A percentile compares a stretch with the other conserved stretches of the same genome.
These are phyloP conservation scores for Rhizopogon roseolus DNA, from an alignment of 768 basidiomycete species.

Conservation along the genomic window DNA sequence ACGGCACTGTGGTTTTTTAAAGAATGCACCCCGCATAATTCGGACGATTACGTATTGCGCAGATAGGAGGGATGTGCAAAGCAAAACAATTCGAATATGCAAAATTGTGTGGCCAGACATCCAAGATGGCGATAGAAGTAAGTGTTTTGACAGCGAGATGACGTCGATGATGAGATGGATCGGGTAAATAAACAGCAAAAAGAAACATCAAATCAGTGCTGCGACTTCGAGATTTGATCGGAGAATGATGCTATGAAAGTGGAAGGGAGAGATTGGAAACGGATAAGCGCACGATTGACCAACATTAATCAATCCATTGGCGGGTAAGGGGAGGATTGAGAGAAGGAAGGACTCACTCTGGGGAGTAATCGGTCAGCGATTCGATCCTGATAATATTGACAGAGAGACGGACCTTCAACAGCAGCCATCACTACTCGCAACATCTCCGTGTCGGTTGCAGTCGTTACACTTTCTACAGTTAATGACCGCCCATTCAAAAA, in stretches of 20 bases:
- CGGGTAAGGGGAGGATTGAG: constrained; percentile 20
- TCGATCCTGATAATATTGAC: constrained; percentile 6
- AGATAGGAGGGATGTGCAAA: background rate
- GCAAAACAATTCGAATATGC: constrained; percentile 1
- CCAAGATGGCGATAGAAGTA: constrained; percentile 5
- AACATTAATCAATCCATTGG: constrained; percentile 18
- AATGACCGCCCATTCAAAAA: constrained; percentile 4
- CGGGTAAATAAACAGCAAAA: constrained; percentile 12
- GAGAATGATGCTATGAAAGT: constrained; percentile 29
- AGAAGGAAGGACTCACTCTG: constrained; percentile 60
- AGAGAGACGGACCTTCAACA: constrained; percentile 70
- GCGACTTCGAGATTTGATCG: constrained; percentile 32
- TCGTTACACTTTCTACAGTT: constrained; percentile 60
- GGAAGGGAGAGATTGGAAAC: constrained; percentile 12
- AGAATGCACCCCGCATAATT: background rate
- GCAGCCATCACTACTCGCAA: constrained; percentile 92
- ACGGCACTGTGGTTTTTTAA: constrained; percentile 42
- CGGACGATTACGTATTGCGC: constrained; percentile 20
- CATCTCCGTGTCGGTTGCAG: constrained; percentile 86
- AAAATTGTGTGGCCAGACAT: background rate
- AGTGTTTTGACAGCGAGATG: constrained; percentile 6
- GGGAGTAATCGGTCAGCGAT: constrained; percentile 11
- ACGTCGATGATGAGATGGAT: constrained; percentile 5
- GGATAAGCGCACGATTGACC: constrained; percentile 23
- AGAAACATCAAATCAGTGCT: constrained; percentile 25